Base-by-base conservation (phyloP, 352 stramenopile species). In the Phytophthora europaea region DNA sequence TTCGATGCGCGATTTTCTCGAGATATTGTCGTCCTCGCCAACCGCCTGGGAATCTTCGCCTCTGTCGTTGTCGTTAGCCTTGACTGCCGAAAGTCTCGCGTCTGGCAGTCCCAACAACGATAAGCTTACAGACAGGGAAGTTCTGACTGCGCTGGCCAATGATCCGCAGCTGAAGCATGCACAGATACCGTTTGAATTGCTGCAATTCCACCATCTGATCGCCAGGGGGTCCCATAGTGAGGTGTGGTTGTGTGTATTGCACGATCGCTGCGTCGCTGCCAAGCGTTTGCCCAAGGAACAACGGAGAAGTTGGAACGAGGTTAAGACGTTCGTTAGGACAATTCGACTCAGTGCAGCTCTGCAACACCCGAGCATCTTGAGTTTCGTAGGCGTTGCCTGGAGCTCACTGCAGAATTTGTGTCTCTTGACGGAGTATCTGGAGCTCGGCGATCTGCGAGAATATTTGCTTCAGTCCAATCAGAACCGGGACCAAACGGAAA, bases 341-440 rank as follows among this genome's bases (percentile, higher is more conserved):
- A 88, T 88, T 52, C 48, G 61, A 28, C 55, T 86, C 10, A 65
- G 48, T 23, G 80, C 80, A 7, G 34, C 65, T 4, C 56, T 89
- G 26, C 57, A 71, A 23, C 82, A 89, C 43, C 66, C 72, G 13
- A 79, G 82, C 63, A 76, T 89, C 8, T 58, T 80, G 9, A 28
- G n/a, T 12, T 88, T 85, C 22, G 40, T 86, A n/a, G 82, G 82
- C 33, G 70, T 87, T 20, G 59, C 75, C 1, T 87, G 80, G 73
- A 86, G 54, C 5, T 78, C 80, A 38, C 26, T 80, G 13, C 68
- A 81, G 26, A 83, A 80, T 57, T 53, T 89, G 36, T 87, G 79
- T 40, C 61, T 87, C n/a, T 52, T 90, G 38, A 82, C 60, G 18
- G 83, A 90, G 60, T 90, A 82, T 59, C 31, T 88, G 34, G 70